Base-by-base conservation (phyloP, 768 basidiomycete species). In the Boletellus ananas region DNA sequence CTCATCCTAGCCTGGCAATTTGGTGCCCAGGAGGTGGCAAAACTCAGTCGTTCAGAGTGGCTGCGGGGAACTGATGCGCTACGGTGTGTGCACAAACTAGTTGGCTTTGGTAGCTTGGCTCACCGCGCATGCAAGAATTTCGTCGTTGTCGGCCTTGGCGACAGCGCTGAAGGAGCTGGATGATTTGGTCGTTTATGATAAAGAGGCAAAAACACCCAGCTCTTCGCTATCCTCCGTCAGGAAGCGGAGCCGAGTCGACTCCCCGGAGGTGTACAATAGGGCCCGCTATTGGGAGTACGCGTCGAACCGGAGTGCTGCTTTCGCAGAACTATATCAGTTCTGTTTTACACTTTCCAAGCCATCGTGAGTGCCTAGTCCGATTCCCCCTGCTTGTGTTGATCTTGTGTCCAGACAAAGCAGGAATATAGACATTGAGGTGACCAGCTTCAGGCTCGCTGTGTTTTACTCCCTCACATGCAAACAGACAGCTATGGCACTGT, bases 361-460 rank as follows among this genome's bases (percentile, higher is more conserved):
- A 25, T 75, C 79, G 86, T 92, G 68, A 63, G 85, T 78, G 8
- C 8, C 46, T 46, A 23, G 40, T 11, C n/a, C 35, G 16, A 25
- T 36, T 23, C 21, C 34, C n/a, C 13, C 43, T 33, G 45, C 34
- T 17, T 31, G 34, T 31, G 25, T 36, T 59, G 25, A 63, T 40
- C 34, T 17, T 25, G 21, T 47, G 27, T 29, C 27, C 38, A 90
- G 87, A 63, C 77, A 79, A 63, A 80, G 81, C 17, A 78, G 82
- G 56, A 90, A 88, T 62, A 81, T 90, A 54, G 88, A 90, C 45
- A 87, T 91, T 75, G 88, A 91, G 71, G 87, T 87, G 54, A 58
- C 72, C 58, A 18, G n/a, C 4, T 39, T 37, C 6, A n/a, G 13
- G 29, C 12, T 38, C 20, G 17, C 21, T 6, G 27, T 35, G 36